Conservation (phyloP, 108 stramenopile genomes). For the Skeletonema grethae region DNA sequence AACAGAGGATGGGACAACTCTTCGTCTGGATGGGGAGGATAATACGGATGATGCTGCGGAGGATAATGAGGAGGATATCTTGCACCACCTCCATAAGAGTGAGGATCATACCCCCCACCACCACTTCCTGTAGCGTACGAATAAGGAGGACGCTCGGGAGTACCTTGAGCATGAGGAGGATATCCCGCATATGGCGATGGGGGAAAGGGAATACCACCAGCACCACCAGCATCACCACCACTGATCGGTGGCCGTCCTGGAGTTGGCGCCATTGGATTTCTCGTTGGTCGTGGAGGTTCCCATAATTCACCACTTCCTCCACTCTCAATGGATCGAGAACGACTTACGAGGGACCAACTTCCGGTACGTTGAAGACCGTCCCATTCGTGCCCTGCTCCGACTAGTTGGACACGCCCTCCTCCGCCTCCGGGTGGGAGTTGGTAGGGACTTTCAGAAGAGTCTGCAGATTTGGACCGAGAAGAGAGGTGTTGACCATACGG, state of each 20-base stretch:
- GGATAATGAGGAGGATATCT: slow-evolving; percentile 1
- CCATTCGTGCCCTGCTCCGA: background rate
- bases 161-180: slow-evolving; percentile 3
- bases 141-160: slow-evolving; percentile 6
- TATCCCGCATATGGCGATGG: slow-evolving; percentile 1
- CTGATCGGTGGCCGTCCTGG: slow-evolving; percentile 1
- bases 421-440: slow-evolving; percentile 1
- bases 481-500: background rate
- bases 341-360: slow-evolving; percentile 7
- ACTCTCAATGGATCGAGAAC: slow-evolving; percentile 4
- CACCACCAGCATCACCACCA: background rate
- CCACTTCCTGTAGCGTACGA: background rate
- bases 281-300: background rate
- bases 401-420: slow-evolving; percentile 5
- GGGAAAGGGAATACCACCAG: background rate
- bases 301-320: background rate
- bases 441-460: slow-evolving; percentile 2
- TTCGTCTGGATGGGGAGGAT: background rate
- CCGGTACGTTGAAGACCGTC: slow-evolving; percentile 2
- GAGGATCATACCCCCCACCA: slow-evolving; percentile 1
- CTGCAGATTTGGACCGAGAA: background rate
- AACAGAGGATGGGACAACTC: slow-evolving; percentile 1
- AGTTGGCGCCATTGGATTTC: slow-evolving; percentile 1
- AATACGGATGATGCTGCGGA: background rate
- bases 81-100: background rate